Base-by-base conservation (phyloP, 2,329 filamentous ascomycete genomes). In the Raffaelea arxii region DNA sequence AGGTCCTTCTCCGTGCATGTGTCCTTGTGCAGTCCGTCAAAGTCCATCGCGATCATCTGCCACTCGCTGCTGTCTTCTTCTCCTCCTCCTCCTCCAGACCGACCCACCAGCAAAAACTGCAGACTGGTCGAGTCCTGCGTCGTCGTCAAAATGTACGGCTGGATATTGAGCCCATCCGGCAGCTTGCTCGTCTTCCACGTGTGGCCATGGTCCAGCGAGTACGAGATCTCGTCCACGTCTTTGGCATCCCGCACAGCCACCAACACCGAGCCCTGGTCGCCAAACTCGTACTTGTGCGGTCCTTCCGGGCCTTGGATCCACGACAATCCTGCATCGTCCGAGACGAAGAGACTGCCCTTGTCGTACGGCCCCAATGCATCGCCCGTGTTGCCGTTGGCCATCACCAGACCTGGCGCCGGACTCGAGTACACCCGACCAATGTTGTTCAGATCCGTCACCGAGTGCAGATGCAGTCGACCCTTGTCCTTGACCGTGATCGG, bases 251-350 rank as follows among this genome's bases (percentile, higher is more conserved):
- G 74, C 32, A 97, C 72, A 4, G 92, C 92, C 25, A 97, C 75
- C 25, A 98, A 70, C 19, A 98, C 77, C 16, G 89, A 89, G 2
- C 92, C 92, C 54, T 94, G 84, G 56, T 96, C 91, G 45, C 92
- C 92, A 62, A 97, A 94, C 59, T 96, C 90, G 64, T 94, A 98
- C 62, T 94, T 92, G 67, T 97, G 89, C 12, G 90, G 85, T 19
- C 87, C 86, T 16, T 89, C 72, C 5, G 86, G 73, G 1, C 82
- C 77, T 59, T 81, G 71, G 32, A 71, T 78, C 92, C 94, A 98
- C 2, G 81, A 90, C 50, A 87, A 67, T 36, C 92, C 92, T 19
- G 90, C 91, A 63, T 97, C 81, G 58, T 95, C 86, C 0, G 92
- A 98, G 23, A 97, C 80, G 59, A 82, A 97, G 1, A 95, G 76